Base-by-base conservation (phyloP, 106 monocot species). In the Posidonia australis region DNA sequence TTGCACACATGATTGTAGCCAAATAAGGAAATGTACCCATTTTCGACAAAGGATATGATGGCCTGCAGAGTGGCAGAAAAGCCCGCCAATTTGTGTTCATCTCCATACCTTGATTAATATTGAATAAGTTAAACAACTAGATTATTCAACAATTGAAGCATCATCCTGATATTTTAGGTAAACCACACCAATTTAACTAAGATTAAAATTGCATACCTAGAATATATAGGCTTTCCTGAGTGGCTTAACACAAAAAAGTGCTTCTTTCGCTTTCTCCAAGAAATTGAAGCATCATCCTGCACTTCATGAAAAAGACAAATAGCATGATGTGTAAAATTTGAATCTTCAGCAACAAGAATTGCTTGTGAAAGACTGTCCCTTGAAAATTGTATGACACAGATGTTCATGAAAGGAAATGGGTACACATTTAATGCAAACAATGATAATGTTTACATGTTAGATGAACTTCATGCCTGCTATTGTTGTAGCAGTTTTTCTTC, bases 21-120 rank as follows among this genome's bases (percentile, higher is more conserved):
- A 14, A 13, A n/a, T 30, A 41, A 72, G 64, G 43, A 46, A 70
- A 14, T 61, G 63, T 79, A 96, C 96, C 96, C 77, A 68, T 90
- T 87, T 72, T 96, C 90, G 64, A 96, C 96, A 75, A 90, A 96
- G 21, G 96, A 96, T 73, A 96, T 96, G 54, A 96, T 96, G 56
- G 96, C 96, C 69, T 96, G 96, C 69, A 96, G 76, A 16, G 96
- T 96, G 69, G 96, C 96, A 28, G 96, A 87, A 67, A 96, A 96
- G 63, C 96, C 96, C 21, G 96, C 96, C 45, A 96, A 74, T 54
- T 96, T 96, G 68, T 96, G 87, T 68, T 96, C 96, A 83, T 90
- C 96, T 41, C 96, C 96, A 62, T 96, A 96, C 82, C 96, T 96
- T 54, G 63, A 79, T 31, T 58, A 51, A 54, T 24, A 68, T 43